phyloP scores from a whole-genome alignment of 768 basidiomycete genomes.

The Saitozyma sp. region DNA sequence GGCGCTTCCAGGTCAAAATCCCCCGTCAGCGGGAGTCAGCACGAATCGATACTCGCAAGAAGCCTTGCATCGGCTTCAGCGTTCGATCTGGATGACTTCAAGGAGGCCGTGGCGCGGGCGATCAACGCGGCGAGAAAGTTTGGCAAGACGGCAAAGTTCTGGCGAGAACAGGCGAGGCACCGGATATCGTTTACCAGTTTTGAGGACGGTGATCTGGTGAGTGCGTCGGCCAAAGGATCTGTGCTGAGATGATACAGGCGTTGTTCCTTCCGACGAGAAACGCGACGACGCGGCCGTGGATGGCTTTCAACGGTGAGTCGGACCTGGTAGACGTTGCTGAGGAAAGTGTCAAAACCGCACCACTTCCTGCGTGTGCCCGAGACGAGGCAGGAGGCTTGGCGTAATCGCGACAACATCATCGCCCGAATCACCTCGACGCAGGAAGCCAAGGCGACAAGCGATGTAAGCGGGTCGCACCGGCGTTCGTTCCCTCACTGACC shows the following conservation, averaged over 20 bases:
- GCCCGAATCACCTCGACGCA: constrained; percentile 47
- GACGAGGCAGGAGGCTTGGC: constrained; percentile 82
- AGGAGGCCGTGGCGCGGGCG: constrained; percentile 76
- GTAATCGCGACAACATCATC: constrained; percentile 70
- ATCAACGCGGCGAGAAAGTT: constrained; percentile 78
- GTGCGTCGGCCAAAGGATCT: not conserved
- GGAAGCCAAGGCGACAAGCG: constrained; percentile 41
- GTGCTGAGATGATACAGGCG: constrained; percentile 54
- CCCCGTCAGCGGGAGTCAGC: constrained; percentile 16
- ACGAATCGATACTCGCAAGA: constrained; percentile 27
- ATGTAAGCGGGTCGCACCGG: constrained; percentile 22
- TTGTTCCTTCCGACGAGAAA: constrained; percentile 94
- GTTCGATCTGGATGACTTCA: constrained; percentile 81
- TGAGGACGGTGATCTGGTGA: constrained; percentile 77
- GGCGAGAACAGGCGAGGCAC: constrained; percentile 89
- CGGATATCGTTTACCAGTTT: constrained; percentile 97
- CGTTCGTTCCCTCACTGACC: constrained; percentile 2
- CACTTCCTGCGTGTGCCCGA: constrained; percentile 91
- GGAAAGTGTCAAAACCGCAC: constrained; percentile 87
- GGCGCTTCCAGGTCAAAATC: constrained; percentile 16
- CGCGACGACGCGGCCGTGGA: constrained; percentile 91
- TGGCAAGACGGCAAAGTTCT: constrained; percentile 96
- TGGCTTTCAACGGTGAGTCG: constrained; percentile 88
- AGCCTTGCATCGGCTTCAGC: constrained; percentile 44
- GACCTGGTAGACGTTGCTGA: constrained; percentile 14